Percentiles rank a stretch among this genome's conserved stretches.
Evolutionary conservation across 352 stramenopile species (phyloP).

Genomic region (Aphanomyces euteiches): DNA sequence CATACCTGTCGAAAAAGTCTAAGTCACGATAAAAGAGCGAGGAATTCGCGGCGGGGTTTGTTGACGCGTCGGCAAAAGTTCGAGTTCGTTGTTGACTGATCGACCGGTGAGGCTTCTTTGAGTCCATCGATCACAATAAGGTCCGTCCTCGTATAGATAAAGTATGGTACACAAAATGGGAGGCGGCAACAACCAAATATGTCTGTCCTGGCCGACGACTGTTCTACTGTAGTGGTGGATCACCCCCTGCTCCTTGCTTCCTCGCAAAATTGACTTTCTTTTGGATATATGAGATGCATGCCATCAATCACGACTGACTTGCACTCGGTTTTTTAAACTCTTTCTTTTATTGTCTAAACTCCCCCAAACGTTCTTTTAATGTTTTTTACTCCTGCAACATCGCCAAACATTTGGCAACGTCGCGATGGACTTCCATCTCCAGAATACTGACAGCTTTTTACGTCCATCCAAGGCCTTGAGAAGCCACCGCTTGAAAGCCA

Average conservation of each 20-base stretch:
- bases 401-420: no score
- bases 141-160: slow-evolving; percentile 4
- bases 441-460: no score
- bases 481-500: no score
- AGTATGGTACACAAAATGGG: slow-evolving; percentile 8
- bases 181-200: slow-evolving; percentile 2
- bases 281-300: background rate
- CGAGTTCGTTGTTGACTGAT: background rate
- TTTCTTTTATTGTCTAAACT: no score
- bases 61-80: background rate
- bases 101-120: background rate
- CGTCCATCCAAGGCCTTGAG: no score
- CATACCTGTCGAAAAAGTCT: slow-evolving; percentile 24
- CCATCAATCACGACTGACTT: no score
- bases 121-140: background rate
- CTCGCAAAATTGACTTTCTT: slow-evolving; percentile 24
- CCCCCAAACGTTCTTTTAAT: no score
- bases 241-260: background rate
- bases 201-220: no score
- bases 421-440: no score
- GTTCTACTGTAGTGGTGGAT: background rate
- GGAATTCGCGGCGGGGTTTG: slow-evolving; percentile 3
- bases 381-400: no score
- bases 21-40: slow-evolving; percentile 27
- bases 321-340: no score